Conservation (phyloP, 139 green algal species). For the Gonium pectorale region DNA sequence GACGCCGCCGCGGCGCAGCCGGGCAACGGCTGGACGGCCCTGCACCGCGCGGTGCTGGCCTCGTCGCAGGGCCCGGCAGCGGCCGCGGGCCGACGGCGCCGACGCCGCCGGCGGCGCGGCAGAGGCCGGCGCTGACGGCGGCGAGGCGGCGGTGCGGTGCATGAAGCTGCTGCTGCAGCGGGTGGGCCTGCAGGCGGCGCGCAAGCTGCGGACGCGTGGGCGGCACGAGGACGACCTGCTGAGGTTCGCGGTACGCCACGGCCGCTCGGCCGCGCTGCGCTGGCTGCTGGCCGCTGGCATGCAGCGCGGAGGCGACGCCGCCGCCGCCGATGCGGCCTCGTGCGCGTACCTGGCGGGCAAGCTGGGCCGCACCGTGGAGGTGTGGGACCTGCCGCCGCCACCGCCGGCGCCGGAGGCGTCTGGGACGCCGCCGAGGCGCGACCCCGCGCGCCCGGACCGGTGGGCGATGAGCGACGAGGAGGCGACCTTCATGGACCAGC, state of each 20-base stretch:
- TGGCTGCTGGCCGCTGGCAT: constrained; percentile 21
- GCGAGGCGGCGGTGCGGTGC: neutral
- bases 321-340: neutral
- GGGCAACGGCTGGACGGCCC: constrained; percentile 4
- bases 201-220: neutral
- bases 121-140: neutral
- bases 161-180: neutral
- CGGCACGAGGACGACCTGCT: constrained; percentile 10
- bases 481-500: neutral
- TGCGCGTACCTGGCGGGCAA: constrained; percentile 25
- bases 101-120: neutral
- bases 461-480: neutral
- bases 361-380: constrained; percentile 2
- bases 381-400: constrained; percentile 29
- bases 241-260: constrained; percentile 14
- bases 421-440: neutral
- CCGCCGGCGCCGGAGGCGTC: neutral
- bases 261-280: neutral
- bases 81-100: neutral
- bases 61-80: neutral
- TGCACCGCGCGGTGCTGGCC: constrained; percentile 24
- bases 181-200: neutral
- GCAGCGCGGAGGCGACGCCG: neutral
- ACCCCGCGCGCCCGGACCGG: neutral
- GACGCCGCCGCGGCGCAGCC: neutral